Conservation (phyloP, 139 green algal genomes). For the Coelastrella sp. region DNA sequence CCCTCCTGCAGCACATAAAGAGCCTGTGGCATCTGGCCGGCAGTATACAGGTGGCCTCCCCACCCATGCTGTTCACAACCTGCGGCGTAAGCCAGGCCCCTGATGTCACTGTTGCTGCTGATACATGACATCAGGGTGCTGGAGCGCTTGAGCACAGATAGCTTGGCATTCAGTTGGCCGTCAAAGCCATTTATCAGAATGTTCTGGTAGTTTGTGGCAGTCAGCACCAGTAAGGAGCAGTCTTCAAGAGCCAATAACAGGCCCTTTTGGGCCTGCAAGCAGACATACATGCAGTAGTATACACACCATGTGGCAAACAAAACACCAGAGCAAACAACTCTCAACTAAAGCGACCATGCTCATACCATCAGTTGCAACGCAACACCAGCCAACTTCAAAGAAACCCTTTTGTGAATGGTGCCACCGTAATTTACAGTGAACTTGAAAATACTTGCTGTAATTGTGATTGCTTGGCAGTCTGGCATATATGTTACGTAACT, state of each 20-base stretch:
- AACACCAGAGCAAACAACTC: too few relatives aligned
- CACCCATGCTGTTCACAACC: not conserved
- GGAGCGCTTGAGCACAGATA: conserved; percentile 20
- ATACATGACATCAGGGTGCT: conserved; percentile 35
- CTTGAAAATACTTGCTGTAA: too few relatives aligned
- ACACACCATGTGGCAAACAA: too few relatives aligned
- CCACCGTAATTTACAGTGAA: too few relatives aligned
- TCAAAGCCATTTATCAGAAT: conserved; percentile 63
- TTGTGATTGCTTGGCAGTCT: too few relatives aligned
- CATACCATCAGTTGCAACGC: too few relatives aligned
- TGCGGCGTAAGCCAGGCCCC: conserved; percentile 53
- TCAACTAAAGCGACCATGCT: too few relatives aligned
- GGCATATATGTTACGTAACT: not conserved
- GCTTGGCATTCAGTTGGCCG: conserved; percentile 58
- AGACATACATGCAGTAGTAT: too few relatives aligned
- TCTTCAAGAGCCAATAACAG: conserved; percentile 56
- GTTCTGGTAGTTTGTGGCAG: conserved; percentile 45
- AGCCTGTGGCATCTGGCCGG: conserved; percentile 35
- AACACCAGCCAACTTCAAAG: too few relatives aligned
- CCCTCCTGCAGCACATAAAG: conserved; percentile 60
- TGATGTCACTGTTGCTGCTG: conserved; percentile 47
- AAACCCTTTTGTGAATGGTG: too few relatives aligned
- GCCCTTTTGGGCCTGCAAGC: conserved; percentile 50
- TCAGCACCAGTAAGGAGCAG: conserved; percentile 50
- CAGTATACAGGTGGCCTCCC: conserved; percentile 46